phyloP scores from a whole-genome alignment of 148 eudicot species.

The Rhododendron molle region DNA sequence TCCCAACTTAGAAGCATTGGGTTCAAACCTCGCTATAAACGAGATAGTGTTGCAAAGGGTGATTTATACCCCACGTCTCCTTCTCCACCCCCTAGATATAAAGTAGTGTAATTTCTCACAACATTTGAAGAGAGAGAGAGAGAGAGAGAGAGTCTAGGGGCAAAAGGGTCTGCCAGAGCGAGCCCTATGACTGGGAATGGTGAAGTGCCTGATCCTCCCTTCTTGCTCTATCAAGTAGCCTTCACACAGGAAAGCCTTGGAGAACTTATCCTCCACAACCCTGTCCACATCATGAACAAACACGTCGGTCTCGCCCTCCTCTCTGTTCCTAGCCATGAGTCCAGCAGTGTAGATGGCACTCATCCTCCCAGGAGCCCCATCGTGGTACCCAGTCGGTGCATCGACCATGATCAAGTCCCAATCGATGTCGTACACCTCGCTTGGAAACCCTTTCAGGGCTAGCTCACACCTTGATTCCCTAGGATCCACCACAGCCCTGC shows the following conservation, averaged over 20 bases:
- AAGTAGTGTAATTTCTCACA: background rate
- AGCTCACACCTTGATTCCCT: conserved; percentile 45
- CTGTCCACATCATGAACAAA: conserved; percentile 83
- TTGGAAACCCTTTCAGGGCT: conserved; percentile 43
- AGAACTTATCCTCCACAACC: conserved; percentile 56
- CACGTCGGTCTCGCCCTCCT: conserved; percentile 58
- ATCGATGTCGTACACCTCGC: conserved; percentile 54
- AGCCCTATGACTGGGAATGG: conserved; percentile 61
- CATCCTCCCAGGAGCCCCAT: conserved; percentile 77
- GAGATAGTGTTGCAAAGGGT: too few relatives aligned
- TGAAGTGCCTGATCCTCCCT: conserved; percentile 65
- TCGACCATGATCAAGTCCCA: conserved; percentile 95
- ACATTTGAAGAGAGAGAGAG: background rate
- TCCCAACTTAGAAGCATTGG: too few relatives aligned
- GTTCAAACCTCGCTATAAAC: too few relatives aligned
- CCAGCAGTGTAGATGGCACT: conserved; percentile 72
- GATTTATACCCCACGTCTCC: too few relatives aligned
- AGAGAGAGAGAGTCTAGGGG: conserved; percentile 20
- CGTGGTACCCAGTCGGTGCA: conserved; percentile 73
- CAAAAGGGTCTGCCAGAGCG: conserved; percentile 49
- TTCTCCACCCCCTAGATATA: too few relatives aligned
- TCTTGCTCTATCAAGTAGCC: conserved; percentile 58
- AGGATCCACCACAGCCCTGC: conserved; percentile 37
- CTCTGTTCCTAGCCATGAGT: conserved; percentile 60
- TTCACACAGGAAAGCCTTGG: conserved; percentile 56